These are phyloP conservation scores for Lathyrus sativus DNA, from an alignment of 306 rosid species.

Conservation along the genomic window DNA sequence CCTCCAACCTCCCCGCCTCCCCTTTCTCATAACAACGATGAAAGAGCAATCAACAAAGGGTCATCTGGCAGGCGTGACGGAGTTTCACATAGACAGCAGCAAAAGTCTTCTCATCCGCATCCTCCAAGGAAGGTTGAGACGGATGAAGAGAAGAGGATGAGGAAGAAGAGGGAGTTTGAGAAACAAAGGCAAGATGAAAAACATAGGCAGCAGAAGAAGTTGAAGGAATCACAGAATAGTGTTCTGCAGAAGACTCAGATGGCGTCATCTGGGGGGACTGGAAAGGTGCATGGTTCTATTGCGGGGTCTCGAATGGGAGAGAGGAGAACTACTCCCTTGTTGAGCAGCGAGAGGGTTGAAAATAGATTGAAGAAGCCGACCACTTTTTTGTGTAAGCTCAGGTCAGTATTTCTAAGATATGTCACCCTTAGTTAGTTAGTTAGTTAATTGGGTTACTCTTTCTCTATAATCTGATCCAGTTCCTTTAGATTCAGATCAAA, in stretches of 20 bases:
- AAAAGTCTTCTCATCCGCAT: conserved; percentile 32
- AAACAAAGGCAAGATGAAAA: conserved; percentile 88
- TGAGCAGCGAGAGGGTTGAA: conserved; percentile 87
- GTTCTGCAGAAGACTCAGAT: conserved; percentile 72
- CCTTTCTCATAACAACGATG: conserved; percentile 46
- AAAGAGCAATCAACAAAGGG: conserved; percentile 53
- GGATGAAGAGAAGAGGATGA: conserved; percentile 77
- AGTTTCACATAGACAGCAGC: conserved; percentile 42
- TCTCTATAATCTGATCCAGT: not conserved
- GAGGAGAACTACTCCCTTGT: conserved; percentile 66
- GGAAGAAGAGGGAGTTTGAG: conserved; percentile 87
- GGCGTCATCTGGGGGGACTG: conserved; percentile 51
- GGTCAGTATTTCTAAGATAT: conserved; percentile 58
- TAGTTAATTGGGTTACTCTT: not conserved
- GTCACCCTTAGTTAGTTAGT: not conserved
- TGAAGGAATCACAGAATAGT: conserved; percentile 82
- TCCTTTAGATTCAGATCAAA: conserved; percentile 16
- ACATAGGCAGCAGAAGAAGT: conserved; percentile 78
- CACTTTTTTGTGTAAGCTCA: conserved; percentile 94
- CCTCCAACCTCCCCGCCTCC: conserved; percentile 72
- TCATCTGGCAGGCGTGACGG: conserved; percentile 63
- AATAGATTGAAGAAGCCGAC: conserved; percentile 98
- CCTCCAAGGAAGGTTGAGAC: conserved; percentile 65
- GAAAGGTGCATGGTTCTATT: conserved; percentile 84
- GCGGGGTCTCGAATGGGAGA: conserved; percentile 90